phyloP scores from a whole-genome alignment of 345 rosid genomes.

The Linum usitatissimum region DNA sequence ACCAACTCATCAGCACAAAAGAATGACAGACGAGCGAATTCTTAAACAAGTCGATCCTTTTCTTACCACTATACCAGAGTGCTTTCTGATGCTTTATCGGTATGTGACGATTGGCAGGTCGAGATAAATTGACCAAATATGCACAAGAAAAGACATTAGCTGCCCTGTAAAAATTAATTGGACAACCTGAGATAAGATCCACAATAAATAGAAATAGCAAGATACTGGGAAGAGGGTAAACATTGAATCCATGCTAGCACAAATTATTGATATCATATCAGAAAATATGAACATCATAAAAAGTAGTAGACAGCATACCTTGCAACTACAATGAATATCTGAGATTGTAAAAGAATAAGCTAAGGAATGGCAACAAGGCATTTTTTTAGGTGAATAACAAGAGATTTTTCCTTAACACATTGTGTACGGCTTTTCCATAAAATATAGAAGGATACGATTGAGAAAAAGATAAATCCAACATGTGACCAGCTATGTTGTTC shows the following conservation, averaged over 20 bases:
- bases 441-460: conserved; percentile 74
- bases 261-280: background rate
- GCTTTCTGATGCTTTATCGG: conserved; percentile 93
- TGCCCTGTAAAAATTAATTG: conserved; percentile 49
- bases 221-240: background rate
- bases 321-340: conserved; percentile 82
- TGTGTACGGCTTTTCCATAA: background rate
- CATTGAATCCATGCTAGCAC: conserved; percentile 3
- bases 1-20: conserved; percentile 11
- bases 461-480: conserved; percentile 83
- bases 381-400: background rate
- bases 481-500: conserved; percentile 99
- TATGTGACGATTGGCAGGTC: conserved; percentile 69
- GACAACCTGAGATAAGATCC: conserved; percentile 21
- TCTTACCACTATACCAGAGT: conserved; percentile 98
- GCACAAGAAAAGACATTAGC: conserved; percentile 88
- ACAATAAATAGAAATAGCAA: conserved; percentile 6
- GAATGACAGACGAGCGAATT: background rate
- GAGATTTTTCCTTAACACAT: background rate
- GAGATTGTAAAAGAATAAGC: conserved; percentile 24
- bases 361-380: conserved; percentile 35
- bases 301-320: conserved; percentile 36
- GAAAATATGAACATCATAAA: background rate
- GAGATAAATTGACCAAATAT: conserved; percentile 75
- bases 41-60: background rate